These are phyloP conservation scores for Alternaria hordeiaustralica DNA, from an alignment of 2,329 filamentous ascomycete genomes.

Conservation along the genomic window DNA sequence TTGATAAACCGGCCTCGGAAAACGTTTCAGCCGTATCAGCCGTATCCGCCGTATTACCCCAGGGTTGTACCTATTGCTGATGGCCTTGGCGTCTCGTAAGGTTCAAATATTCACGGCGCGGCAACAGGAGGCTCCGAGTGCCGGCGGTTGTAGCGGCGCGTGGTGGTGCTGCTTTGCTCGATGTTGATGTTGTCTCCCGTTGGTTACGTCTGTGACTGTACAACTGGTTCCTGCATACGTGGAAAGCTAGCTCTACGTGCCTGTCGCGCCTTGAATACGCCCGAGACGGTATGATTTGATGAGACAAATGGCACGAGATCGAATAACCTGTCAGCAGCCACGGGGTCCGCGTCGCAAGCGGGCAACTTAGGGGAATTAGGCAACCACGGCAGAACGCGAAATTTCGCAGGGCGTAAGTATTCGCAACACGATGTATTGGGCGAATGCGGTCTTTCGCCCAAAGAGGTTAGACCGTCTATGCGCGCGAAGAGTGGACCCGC, in stretches of 20 bases:
- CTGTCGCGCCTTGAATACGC: neutral
- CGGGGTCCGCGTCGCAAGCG: neutral
- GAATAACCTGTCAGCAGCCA: neutral
- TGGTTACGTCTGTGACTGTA: neutral
- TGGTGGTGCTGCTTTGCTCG: slow-evolving; percentile 17
- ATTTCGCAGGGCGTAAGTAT: neutral
- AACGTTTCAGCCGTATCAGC: neutral
- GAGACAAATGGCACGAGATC: neutral
- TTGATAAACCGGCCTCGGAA: neutral
- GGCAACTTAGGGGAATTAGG: neutral
- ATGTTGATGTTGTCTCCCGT: slow-evolving; percentile 22
- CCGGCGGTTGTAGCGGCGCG: slow-evolving; percentile 36
- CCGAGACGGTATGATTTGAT: neutral
- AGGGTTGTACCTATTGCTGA: neutral
- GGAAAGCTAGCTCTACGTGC: neutral
- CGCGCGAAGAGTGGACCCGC: too few relatives aligned
- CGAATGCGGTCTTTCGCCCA: neutral
- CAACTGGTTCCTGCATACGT: neutral
- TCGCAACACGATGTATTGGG: neutral
- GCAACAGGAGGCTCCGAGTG: slow-evolving; percentile 45
- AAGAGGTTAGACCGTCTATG: neutral
- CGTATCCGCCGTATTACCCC: neutral
- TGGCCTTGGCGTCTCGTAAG: neutral
- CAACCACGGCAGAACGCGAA: neutral
- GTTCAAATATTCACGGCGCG: neutral